phyloP scores from a whole-genome alignment of 129 eudicot genomes.

The Flaveria robusta region DNA sequence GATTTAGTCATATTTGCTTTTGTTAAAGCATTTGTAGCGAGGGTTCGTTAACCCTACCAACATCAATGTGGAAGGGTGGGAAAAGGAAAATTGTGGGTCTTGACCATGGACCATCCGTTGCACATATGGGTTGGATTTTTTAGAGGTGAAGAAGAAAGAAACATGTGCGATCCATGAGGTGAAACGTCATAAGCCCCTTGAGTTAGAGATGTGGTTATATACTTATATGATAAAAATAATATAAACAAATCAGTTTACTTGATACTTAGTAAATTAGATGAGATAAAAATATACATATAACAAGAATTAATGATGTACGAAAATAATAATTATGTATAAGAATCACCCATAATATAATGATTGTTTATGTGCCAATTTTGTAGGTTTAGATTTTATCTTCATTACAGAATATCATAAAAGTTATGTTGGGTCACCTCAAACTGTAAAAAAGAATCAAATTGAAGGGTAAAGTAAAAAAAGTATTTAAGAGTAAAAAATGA shows the following conservation, averaged over 20 bases:
- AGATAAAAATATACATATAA: neutral
- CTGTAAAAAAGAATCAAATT: constrained; percentile 22
- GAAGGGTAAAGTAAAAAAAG: constrained; percentile 24
- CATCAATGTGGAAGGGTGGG: too few species aligned
- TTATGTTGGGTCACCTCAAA: constrained; percentile 44
- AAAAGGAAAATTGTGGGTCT: too few species aligned
- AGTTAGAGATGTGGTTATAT: neutral
- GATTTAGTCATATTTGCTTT: too few species aligned
- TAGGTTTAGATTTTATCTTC: constrained; percentile 12
- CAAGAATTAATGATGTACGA: neutral
- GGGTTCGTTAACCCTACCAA: too few species aligned
- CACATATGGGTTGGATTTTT: too few species aligned
- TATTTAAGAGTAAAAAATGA: neutral
- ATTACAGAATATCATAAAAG: constrained; percentile 27
- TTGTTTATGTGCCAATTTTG: constrained; percentile 2
- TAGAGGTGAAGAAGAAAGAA: too few species aligned
- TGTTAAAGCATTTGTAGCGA: too few species aligned
- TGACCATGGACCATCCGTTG: too few species aligned
- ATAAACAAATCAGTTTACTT: neutral
- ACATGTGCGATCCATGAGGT: too few species aligned
- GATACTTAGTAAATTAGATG: neutral
- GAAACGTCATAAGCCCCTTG: too few species aligned
- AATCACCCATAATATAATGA: constrained; percentile 17
- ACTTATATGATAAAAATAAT: neutral
- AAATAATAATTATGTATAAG: neutral